Conservation (phyloP, 2,329 filamentous ascomycete species). For the Ophiostoma piceae region DNA sequence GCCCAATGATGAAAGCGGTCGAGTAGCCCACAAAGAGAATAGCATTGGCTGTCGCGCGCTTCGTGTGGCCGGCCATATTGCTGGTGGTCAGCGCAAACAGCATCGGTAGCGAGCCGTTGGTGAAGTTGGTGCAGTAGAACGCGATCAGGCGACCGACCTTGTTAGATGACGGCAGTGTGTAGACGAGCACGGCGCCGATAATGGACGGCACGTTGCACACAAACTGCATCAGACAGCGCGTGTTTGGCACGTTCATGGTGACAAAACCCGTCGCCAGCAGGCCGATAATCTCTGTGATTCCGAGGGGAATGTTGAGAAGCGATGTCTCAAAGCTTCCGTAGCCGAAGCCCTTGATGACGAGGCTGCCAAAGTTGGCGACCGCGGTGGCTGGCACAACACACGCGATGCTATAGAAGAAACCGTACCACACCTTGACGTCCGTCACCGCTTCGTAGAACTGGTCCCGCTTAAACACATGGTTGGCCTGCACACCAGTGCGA, state of each 20-base stretch:
- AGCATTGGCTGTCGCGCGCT: slow-evolving; percentile 53
- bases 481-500: background rate
- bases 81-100: slow-evolving; percentile 57
- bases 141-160: slow-evolving; percentile 47
- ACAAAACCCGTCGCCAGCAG: slow-evolving; percentile 50
- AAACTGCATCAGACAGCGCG: slow-evolving; percentile 40
- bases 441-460: slow-evolving; percentile 38
- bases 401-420: slow-evolving; percentile 44
- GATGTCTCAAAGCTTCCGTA: slow-evolving; percentile 53
- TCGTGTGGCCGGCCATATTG: slow-evolving; percentile 64
- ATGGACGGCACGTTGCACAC: slow-evolving; percentile 24
- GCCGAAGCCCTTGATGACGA: slow-evolving; percentile 41
- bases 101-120: slow-evolving; percentile 48
- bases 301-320: slow-evolving; percentile 57
- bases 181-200: slow-evolving; percentile 43
- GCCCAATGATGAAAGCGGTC: slow-evolving; percentile 21
- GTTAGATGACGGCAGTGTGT: slow-evolving; percentile 38
- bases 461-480: slow-evolving; percentile 29
- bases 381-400: slow-evolving; percentile 28
- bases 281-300: slow-evolving; percentile 54
- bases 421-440: slow-evolving; percentile 42
- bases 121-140: slow-evolving; percentile 45
- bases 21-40: slow-evolving; percentile 41
- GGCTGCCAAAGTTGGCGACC: slow-evolving; percentile 17
- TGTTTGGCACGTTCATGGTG: slow-evolving; percentile 38